Conservation (phyloP, 148 eudicot species). For the Selenicereus undatus region DNA sequence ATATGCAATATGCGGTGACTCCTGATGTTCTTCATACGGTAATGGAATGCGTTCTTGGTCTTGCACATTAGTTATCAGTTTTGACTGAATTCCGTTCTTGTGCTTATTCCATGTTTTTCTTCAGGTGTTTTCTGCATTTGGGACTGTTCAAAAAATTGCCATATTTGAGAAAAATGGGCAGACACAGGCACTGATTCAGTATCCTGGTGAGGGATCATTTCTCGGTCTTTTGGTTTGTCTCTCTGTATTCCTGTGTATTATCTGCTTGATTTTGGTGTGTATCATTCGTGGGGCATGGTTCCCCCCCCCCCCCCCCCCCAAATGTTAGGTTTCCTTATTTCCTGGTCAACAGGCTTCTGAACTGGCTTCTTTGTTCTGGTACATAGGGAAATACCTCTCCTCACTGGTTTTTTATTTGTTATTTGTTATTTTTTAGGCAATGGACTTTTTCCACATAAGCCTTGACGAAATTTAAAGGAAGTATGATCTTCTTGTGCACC, state of each 20-base stretch:
- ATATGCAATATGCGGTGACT: conserved; percentile 78
- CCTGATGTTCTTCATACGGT: conserved; percentile 76
- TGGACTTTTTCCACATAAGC: neutral
- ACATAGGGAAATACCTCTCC: neutral
- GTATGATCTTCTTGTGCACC: neutral
- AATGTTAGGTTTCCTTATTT: neutral
- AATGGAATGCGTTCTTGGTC: conserved; percentile 6
- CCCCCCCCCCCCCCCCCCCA: neutral
- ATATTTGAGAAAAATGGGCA: conserved; percentile 87
- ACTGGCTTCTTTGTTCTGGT: neutral
- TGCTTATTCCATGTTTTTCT: neutral
- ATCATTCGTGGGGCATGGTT: neutral
- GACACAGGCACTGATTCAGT: conserved; percentile 69
- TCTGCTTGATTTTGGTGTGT: neutral
- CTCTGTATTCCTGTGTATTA: neutral
- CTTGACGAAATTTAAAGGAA: neutral
- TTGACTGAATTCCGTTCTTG: neutral
- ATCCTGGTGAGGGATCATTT: conserved; percentile 49
- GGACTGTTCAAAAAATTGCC: conserved; percentile 75
- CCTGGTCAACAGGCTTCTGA: neutral
- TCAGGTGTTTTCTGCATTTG: conserved; percentile 83
- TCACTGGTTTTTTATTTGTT: too few species aligned
- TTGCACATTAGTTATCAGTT: neutral
- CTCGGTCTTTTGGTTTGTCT: neutral
- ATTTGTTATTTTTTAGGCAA: neutral